Evolutionary conservation across 106 monocot species (phyloP), one percentile per base, ranked within the genome.

Genomic region (Dendrobium officinale): DNA sequence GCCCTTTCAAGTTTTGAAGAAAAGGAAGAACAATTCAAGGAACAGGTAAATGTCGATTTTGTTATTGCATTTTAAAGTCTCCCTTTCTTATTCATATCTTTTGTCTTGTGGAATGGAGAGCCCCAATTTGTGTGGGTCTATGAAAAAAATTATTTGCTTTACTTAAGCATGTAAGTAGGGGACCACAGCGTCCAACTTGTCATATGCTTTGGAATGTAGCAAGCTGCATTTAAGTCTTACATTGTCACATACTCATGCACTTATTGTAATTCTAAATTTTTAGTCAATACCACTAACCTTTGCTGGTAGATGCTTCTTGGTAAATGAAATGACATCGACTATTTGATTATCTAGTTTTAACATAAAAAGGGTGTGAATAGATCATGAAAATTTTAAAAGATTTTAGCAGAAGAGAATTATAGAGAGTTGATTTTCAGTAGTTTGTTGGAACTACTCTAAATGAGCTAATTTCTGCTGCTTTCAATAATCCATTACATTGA

Each of bases 11-110:
- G 92, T 86, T 98, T 86, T 75, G 97, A 98, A 78, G 92, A 94
- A 79, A 98, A 92, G 87, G 97, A 94, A 94, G 94, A 98, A 33
- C 89, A 86, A 78, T 98, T 98, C 76, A 90, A 91, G 81, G 94
- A 92, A 70, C 94, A 98, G 89, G 97, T 96, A 76, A 5, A 5
- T 19, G 29, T 27, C 15, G 4, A 70, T 37, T 29, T 33, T 37
- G 10, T 70, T 26, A 58, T 58, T 20, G 58, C 67, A 9, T 27
- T 67, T 67, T 16, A 16, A 19, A 67, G 22, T 9, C 27, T 67
- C 27, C 27, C 27, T 27, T 27, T 27, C 27, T 27, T 27, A 27
- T 27, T 27, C 27, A 27, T 27, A 27, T 27, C 27, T 27, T 27
- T 27, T 27, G 27, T 67, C 9, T 67, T n/a, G 18, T 27, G 27